phyloP scores from a whole-genome alignment of 2,329 filamentous ascomycete species.

The Apiospora marii region DNA sequence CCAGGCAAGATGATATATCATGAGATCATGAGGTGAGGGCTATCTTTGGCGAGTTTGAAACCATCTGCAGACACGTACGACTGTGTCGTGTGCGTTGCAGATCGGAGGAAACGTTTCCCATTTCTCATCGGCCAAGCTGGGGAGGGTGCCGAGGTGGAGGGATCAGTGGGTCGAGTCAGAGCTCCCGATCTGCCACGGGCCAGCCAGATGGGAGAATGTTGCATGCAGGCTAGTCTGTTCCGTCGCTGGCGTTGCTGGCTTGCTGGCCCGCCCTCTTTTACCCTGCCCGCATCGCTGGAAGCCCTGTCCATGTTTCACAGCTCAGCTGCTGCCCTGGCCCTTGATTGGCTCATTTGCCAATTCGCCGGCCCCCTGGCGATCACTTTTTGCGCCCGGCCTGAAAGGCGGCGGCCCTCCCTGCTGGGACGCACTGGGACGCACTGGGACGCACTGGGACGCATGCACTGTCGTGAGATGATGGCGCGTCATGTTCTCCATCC shows the following conservation, averaged over 20 bases:
- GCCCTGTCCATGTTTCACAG: constrained; percentile 8
- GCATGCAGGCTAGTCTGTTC: constrained; percentile 6
- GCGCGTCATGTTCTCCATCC: constrained; percentile 18
- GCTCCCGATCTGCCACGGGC: background rate
- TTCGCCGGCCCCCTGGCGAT: constrained; percentile 8
- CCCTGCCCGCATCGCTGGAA: background rate
- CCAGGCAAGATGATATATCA: background rate
- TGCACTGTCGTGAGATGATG: constrained; percentile 11
- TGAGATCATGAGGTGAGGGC: background rate
- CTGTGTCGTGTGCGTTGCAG: constrained; percentile 13
- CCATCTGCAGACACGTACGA: background rate
- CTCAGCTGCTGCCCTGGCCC: background rate
- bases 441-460: constrained; percentile 2
- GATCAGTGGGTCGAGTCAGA: background rate
- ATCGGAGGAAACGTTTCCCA: constrained; percentile 3
- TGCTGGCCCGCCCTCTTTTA: background rate
- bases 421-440: constrained; percentile 2
- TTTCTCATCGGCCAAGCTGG: background rate
- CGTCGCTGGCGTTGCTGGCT: background rate
- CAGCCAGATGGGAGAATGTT: background rate
- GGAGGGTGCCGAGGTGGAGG: background rate
- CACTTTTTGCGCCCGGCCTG: background rate
- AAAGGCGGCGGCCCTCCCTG: constrained; percentile 2
- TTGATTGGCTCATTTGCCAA: background rate
- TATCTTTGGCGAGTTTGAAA: constrained; percentile 7